phyloP scores from a whole-genome alignment of 441 rosid species.

The Pelargonium australe region DNA sequence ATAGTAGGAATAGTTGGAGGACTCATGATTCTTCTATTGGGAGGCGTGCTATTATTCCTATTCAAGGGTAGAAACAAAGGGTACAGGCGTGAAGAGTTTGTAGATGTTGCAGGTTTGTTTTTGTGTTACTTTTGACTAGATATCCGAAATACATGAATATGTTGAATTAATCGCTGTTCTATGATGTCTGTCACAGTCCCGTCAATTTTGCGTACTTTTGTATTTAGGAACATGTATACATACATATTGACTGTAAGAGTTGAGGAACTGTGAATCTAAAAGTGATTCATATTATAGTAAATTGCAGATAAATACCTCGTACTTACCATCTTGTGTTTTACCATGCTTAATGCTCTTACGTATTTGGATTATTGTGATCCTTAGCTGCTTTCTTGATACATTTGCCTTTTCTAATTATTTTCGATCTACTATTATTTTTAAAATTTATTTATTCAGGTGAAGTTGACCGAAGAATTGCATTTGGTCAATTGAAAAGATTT shows the following conservation, averaged over 20 bases:
- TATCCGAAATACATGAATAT: background rate
- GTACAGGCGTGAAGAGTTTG: constrained; percentile 66
- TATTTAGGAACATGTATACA: too few species aligned
- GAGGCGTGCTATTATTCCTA: constrained; percentile 46
- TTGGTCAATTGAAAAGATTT: constrained; percentile 88
- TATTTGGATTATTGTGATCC: background rate
- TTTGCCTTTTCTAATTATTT: background rate
- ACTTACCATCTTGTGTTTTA: too few species aligned
- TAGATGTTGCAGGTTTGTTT: constrained; percentile 88
- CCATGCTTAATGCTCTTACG: too few species aligned
- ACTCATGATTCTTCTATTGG: constrained; percentile 42
- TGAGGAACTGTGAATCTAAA: too few species aligned
- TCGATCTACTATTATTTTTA: background rate
- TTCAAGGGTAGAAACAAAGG: constrained; percentile 61
- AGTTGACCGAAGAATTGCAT: constrained; percentile 86
- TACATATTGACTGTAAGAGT: too few species aligned
- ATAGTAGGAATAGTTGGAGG: constrained; percentile 74
- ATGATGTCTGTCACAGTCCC: too few species aligned
- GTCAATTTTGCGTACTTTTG: too few species aligned
- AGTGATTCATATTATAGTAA: too few species aligned
- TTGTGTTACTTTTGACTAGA: constrained; percentile 12
- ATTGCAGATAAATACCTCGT: too few species aligned
- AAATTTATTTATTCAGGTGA: constrained; percentile 45
- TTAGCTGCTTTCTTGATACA: background rate
- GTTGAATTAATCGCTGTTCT: background rate